These are phyloP conservation scores for Odontarrhena argentea DNA, from an alignment of 345 rosid species.

Conservation along the genomic window DNA sequence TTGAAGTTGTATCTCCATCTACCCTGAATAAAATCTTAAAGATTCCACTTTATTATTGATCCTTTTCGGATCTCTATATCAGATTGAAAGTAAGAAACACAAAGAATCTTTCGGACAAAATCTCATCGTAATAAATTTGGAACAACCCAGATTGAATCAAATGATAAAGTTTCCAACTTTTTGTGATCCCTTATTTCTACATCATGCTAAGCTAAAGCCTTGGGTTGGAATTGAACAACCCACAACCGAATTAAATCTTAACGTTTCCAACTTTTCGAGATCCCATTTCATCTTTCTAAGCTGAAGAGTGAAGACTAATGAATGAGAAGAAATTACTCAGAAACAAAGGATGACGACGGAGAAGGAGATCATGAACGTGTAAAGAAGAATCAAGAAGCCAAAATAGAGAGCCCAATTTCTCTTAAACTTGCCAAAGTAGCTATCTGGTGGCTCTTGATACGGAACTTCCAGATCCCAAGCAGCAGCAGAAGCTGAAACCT, in stretches of 20 bases:
- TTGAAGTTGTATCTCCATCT: background rate
- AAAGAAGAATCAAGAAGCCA: conserved; percentile 84
- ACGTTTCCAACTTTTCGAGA: background rate
- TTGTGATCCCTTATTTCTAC: background rate
- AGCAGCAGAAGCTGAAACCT: conserved; percentile 41
- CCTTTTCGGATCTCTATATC: background rate
- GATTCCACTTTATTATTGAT: background rate
- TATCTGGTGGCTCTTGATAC: conserved; percentile 95
- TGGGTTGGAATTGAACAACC: no score
- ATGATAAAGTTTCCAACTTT: conserved; percentile 21
- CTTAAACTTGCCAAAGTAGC: conserved; percentile 90
- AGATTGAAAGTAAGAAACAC: background rate
- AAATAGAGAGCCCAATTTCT: conserved; percentile 96
- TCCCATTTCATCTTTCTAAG: background rate
- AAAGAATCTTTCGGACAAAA: background rate
- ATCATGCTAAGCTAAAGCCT: background rate
- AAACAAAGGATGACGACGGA: conserved; percentile 86
- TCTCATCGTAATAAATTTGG: background rate
- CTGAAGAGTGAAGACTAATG: conserved; percentile 19
- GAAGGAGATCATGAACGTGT: conserved; percentile 74
- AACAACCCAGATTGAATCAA: conserved; percentile 21
- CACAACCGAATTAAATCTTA: no score
- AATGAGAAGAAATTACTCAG: conserved; percentile 38
- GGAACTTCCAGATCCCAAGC: conserved; percentile 81
- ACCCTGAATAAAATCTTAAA: conserved; percentile 11